Conservation (phyloP, 78 protist genomes). For the Dictyostelium capitatum region DNA sequence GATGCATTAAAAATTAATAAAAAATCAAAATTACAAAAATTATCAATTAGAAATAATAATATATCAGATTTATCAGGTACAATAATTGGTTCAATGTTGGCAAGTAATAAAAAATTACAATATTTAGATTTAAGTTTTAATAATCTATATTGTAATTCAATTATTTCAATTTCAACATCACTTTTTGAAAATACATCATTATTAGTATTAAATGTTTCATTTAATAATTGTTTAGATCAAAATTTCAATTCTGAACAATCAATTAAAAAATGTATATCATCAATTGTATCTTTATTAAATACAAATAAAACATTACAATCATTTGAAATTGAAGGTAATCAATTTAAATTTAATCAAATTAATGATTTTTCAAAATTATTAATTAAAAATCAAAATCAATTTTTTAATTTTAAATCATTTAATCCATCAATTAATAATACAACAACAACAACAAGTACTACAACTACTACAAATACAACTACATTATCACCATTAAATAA, state of each 20-base stretch:
- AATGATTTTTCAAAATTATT: neutral
- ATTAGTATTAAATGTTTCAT: neutral
- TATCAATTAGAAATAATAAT: constrained; percentile 43
- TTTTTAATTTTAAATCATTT: neutral
- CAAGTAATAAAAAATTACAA: constrained; percentile 21
- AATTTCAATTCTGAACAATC: constrained; percentile 12
- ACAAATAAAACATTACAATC: constrained; percentile 10
- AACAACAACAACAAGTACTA: neutral
- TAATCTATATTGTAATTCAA: constrained; percentile 21
- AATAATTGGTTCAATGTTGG: neutral
- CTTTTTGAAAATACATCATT: neutral
- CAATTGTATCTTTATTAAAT: neutral
- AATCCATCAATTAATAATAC: neutral
- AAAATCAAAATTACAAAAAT: neutral
- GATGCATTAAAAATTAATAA: constrained; percentile 26
- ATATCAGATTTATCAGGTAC: constrained; percentile 9
- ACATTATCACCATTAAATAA: neutral
- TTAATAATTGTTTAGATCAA: constrained; percentile 16
- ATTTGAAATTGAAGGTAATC: constrained; percentile 48
- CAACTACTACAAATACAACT: neutral
- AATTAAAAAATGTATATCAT: constrained; percentile 43
- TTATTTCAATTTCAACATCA: constrained; percentile 7
- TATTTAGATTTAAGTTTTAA: constrained; percentile 13
- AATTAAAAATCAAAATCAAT: neutral
- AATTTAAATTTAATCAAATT: neutral